Evolutionary conservation across 1,284 basidiomycete genomes (phyloP), one percentile per base, ranked within the genome.

Genomic region (Leccinum solheimii): DNA sequence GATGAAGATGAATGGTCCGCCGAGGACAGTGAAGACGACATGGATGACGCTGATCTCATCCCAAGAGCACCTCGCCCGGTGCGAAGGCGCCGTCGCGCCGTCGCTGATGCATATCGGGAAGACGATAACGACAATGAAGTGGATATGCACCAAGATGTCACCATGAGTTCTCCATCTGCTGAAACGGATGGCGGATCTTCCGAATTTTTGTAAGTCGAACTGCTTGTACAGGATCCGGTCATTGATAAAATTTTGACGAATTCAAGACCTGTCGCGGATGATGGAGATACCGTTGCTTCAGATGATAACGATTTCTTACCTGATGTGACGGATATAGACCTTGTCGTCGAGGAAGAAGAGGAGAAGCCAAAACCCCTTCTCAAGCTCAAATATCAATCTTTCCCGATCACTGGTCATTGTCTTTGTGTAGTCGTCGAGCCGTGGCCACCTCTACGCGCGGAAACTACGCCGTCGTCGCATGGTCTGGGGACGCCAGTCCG

Each of bases 371-470:
- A 92, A 68, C 87, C 87, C 2, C 68, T 81, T 23, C 76, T 92
- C 51, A 81, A 83, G 59, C 80, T 92, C 23, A 80, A 75, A 60
- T 92, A 89, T 64, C 81, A 83, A 66, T 86, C 86, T 13, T 91
- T 91, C 72, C 80, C 75, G 57, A 86, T 91, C 59, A 82, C 82
- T 60, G 86, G 85, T 0, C 83, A 83, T 56, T 91, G 87, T 71
- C 80, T 92, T 23, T 92, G 88, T 68, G 81, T 92, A 27, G 86
- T 92, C 27, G 85, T 91, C 19, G 90, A 92, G 70, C 91, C 90
- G 16, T 91, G 86, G 80, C 87, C 88, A 5, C 76, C 82, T 16
- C 70, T 86, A 52, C 80, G 79, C 36, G 67, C 76, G 3, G 69
- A 69, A 38, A 69, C 80, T 4, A 77, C 76, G 54, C 74, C 75